Base-by-base conservation (phyloP, 2,329 filamentous ascomycete genomes). In the Sporothrix pallida region DNA sequence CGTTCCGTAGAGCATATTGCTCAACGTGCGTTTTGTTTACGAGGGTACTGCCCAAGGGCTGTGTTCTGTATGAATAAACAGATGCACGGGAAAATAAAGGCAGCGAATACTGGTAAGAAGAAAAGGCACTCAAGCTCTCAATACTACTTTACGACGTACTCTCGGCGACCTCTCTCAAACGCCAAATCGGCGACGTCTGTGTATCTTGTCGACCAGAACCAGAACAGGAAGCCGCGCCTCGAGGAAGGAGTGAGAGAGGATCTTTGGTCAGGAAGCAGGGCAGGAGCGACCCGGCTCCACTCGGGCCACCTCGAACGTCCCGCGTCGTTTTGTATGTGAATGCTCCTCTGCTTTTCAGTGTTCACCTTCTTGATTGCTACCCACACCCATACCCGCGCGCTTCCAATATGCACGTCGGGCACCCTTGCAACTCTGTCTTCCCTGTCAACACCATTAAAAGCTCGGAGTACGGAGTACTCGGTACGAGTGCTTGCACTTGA, bases 311-410 rank as follows among this genome's bases (percentile, higher is more conserved):
- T 37, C 4, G 48, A 50, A 60, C 26, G 37, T 46, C 37, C 37
- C 37, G 37, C 37, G 37, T 23, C 42, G n/a, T 65, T 10, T 15
- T 20, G 7, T 67, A 17, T 37, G 52, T 48, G 46, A n/a, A 26
- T 26, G 52, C 13, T 56, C n/a, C 52, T 23, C 20, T 56, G 20
- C 12, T 10, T 26, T n/a, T 26, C 23, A 26, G 23, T 52, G 48
- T 37, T 60, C 56, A n/a, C 56, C 26, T 60, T 60, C 37, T 63
- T 46, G 42, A 46, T 63, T 63, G 37, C 42, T 46, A 63, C 20
- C 62, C 42, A 67, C 44, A 26, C 62, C 12, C n/a, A 48, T 68
- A 37, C 46, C 65, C 65, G 65, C 65, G 46, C 65, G 65, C 65
- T 68, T 68, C 46, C 65, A 68, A 52, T 68, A 52, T 52, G 65